Base-by-base conservation (phyloP, 768 basidiomycete species). In the Rhodotorula sphaerocarpa region DNA sequence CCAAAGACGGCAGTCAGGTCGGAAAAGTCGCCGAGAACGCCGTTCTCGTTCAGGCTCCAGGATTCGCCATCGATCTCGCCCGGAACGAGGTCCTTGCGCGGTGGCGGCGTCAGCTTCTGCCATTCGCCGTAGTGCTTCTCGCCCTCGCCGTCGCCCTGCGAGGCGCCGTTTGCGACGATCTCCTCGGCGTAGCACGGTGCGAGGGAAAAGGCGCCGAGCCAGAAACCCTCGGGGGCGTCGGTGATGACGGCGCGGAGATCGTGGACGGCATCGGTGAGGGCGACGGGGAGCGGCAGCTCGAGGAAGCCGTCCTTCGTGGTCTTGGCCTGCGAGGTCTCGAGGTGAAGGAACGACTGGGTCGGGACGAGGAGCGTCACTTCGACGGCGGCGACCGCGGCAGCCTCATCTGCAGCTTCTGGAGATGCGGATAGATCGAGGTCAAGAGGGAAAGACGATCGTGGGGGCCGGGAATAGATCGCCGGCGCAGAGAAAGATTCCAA, bases 151-250 rank as follows among this genome's bases (percentile, higher is more conserved):
- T 57, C 25, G 27, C 28, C 30, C 3, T 28, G 28, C 41, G 67
- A n/a, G n/a, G n/a, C 21, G 20, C 21, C 43, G 43, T n/a, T n/a
- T 11, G 11, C 21, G 20, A 1, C 71, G 73, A 33, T 73, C 62
- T 53, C 74, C 28, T 64, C 62, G 33, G 66, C 57, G 46, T 48
- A 57, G 41, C 65, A 39, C 3, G 69, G 65, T 23, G 59, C 63
- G 45, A 78, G 71, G 11, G 76, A 77, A 64, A 77, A 78, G 2
- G 77, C 74, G 7, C 78, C 78, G 48, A 79, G 72, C 77, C 77
- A 79, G 71, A 77, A 79, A 1, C 76, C 77, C 27, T 76, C 76
- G 6, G 75, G 70, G 56, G 73, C 75, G 47, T 79, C 78, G 55
- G 74, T 73, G 56, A 79, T 75, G 58, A 79, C 70, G 65, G 75